These are phyloP conservation scores for Schrenkiella parvula DNA, from an alignment of 345 rosid species.

Conservation along the genomic window DNA sequence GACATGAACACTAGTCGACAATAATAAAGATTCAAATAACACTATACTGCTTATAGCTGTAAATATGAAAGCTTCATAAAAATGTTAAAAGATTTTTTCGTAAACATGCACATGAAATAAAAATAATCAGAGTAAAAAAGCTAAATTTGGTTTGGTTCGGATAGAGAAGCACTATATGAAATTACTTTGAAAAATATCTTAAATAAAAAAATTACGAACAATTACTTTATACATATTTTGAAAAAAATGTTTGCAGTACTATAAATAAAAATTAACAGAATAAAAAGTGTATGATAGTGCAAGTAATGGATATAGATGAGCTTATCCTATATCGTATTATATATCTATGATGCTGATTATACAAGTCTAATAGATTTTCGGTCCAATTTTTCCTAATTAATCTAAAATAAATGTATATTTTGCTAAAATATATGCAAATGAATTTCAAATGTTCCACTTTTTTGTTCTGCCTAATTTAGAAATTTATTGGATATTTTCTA, in stretches of 20 bases:
- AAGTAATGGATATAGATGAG: background rate
- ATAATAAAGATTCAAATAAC: too few relatives aligned
- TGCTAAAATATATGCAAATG: background rate
- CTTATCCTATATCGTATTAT: background rate
- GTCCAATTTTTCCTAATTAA: background rate
- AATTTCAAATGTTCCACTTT: conserved; percentile 1
- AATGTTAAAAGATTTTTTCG: background rate
- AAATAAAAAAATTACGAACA: too few relatives aligned
- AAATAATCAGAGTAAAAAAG: background rate
- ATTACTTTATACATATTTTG: too few relatives aligned
- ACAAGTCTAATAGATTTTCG: background rate
- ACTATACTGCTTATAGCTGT: too few relatives aligned
- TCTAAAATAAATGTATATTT: background rate
- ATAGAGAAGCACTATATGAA: too few relatives aligned
- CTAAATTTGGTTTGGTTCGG: background rate
- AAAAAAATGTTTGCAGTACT: too few relatives aligned
- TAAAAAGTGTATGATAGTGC: too few relatives aligned
- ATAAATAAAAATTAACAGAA: too few relatives aligned
- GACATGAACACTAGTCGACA: too few relatives aligned
- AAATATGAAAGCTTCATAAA: too few relatives aligned
- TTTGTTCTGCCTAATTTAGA: conserved; percentile 26
- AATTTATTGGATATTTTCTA: background rate
- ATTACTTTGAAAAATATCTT: too few relatives aligned
- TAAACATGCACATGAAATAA: background rate
- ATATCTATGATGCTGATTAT: background rate